Evolutionary conservation across 176 grass and related monocot species (phyloP).

Genomic region (Themeda triandra): DNA sequence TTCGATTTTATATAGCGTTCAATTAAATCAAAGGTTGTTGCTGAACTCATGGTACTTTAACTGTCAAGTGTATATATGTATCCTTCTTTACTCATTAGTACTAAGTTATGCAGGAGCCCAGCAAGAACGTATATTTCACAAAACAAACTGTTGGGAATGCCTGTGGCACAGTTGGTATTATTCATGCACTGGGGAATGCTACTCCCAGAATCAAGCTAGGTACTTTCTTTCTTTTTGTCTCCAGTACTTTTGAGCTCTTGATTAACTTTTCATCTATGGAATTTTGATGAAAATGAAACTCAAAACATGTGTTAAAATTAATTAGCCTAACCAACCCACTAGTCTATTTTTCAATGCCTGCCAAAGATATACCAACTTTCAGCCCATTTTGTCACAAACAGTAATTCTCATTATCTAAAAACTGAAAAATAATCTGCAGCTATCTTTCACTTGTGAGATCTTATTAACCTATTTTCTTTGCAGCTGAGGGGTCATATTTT

Average conservation of each 20-base stretch:
- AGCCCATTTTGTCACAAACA: background rate
- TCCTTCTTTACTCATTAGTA: background rate
- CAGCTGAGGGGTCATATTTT: constrained; percentile 83
- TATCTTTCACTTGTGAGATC: background rate
- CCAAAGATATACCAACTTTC: background rate
- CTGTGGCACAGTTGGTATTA: constrained; percentile 91
- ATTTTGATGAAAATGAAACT: background rate
- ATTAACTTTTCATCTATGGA: background rate
- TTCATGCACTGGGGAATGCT: constrained; percentile 90
- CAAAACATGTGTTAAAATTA: background rate
- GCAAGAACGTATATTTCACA: constrained; percentile 73
- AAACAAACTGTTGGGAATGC: constrained; percentile 92
- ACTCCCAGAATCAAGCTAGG: constrained; percentile 67
- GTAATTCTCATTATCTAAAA: background rate
- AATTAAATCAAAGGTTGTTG: background rate
- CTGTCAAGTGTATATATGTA: background rate
- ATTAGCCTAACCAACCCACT: background rate
- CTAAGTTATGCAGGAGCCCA: constrained; percentile 43
- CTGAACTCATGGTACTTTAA: background rate
- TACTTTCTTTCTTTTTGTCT: constrained; percentile 22
- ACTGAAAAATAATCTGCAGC: background rate
- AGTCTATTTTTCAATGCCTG: background rate
- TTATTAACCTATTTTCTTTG: constrained; percentile 23
- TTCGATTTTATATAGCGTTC: background rate
- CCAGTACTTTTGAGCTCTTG: background rate